phyloP scores from a whole-genome alignment of 1,139 yeast species.

The Candida freyschussii region DNA sequence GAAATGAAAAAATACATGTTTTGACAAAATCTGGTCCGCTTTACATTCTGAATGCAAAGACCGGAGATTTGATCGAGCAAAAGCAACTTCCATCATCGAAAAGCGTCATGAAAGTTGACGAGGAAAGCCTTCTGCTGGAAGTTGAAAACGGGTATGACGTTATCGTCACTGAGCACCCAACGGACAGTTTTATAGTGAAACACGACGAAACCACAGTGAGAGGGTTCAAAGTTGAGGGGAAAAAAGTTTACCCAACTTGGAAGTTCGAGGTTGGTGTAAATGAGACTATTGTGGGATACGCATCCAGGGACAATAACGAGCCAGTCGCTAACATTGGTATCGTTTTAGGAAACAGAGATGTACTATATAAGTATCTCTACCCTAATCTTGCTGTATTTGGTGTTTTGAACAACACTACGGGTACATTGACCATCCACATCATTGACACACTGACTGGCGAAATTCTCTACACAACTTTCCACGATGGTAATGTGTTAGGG shows the following conservation, averaged over 20 bases:
- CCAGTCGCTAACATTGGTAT: slow-evolving; percentile 64
- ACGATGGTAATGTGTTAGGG: slow-evolving; percentile 33
- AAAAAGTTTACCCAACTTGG: slow-evolving; percentile 31
- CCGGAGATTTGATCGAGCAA: slow-evolving; percentile 15
- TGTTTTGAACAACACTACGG: slow-evolving; percentile 33
- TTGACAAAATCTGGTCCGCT: slow-evolving; percentile 27
- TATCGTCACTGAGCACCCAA: slow-evolving; percentile 12
- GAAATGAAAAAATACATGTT: slow-evolving; percentile 20
- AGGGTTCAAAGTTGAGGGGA: slow-evolving; percentile 25
- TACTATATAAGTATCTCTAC: slow-evolving; percentile 78
- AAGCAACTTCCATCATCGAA: slow-evolving; percentile 18
- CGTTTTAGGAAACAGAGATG: slow-evolving; percentile 64
- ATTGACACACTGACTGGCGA: slow-evolving; percentile 71
- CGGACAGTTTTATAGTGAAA: slow-evolving; percentile 21
- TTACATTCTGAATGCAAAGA: slow-evolving; percentile 13
- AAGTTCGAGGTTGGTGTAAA: slow-evolving; percentile 22
- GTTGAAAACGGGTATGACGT: slow-evolving; percentile 25
- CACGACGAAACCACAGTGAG: slow-evolving; percentile 22
- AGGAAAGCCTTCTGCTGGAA: slow-evolving; percentile 20
- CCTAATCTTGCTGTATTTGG: slow-evolving; percentile 63
- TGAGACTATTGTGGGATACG: slow-evolving; percentile 36
- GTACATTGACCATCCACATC: slow-evolving; percentile 42
- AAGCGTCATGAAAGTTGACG: slow-evolving; percentile 15
- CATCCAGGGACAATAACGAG: slow-evolving; percentile 39
- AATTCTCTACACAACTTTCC: slow-evolving; percentile 44